Conservation (phyloP, 805 yeast genomes). For the Candida methanosorbosa region DNA sequence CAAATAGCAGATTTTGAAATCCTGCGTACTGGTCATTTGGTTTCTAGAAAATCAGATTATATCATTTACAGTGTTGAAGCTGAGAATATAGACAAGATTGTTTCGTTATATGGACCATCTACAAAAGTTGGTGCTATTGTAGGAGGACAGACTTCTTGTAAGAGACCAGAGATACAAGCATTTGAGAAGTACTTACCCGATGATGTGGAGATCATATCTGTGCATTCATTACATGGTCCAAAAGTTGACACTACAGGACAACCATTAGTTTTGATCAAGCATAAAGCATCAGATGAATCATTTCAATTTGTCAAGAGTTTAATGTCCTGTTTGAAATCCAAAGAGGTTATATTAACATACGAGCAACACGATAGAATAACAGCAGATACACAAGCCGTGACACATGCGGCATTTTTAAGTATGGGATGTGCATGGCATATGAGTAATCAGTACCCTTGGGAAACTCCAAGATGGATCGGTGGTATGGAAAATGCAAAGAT, state of each 20-base stretch:
- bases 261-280: slow-evolving; percentile 81
- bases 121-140: slow-evolving; percentile 84
- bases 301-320: slow-evolving; percentile 54
- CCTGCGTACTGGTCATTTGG: slow-evolving; percentile 72
- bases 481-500: slow-evolving; percentile 95
- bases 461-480: slow-evolving; percentile 74
- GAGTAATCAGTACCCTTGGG: slow-evolving; percentile 86
- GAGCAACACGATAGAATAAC: slow-evolving; percentile 89
- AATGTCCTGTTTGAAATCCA: slow-evolving; percentile 68
- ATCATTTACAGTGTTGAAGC: slow-evolving; percentile 92
- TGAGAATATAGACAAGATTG: slow-evolving; percentile 67
- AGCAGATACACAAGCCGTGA: slow-evolving; percentile 97
- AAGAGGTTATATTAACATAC: slow-evolving; percentile 70
- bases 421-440: slow-evolving; percentile 97
- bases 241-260: slow-evolving; percentile 83
- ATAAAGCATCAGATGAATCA: slow-evolving; percentile 47
- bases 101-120: slow-evolving; percentile 72
- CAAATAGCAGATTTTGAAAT: slow-evolving; percentile 37
- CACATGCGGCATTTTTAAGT: slow-evolving; percentile 93
- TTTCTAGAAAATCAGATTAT: slow-evolving; percentile 74
- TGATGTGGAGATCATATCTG: slow-evolving; percentile 76
- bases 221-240: slow-evolving; percentile 95
- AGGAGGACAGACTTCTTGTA: slow-evolving; percentile 98
- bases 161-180: slow-evolving; percentile 81
- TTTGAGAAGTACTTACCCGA: slow-evolving; percentile 67